These are phyloP conservation scores for Leptographium radiaticola DNA, from an alignment of 2,329 filamentous ascomycete genomes.

Conservation along the genomic window DNA sequence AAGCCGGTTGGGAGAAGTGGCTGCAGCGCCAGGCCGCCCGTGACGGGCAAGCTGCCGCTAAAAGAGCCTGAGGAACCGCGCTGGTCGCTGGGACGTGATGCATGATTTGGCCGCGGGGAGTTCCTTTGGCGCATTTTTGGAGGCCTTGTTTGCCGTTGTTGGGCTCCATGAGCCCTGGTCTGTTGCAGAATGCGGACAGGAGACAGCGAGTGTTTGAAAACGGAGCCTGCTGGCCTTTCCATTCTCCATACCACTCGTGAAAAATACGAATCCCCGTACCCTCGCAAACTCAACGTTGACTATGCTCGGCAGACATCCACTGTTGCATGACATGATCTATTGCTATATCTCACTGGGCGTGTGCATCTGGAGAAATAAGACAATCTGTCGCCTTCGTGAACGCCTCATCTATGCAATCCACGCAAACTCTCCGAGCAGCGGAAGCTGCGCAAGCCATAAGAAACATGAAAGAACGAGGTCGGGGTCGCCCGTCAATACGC, in stretches of 20 bases:
- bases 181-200: too few species aligned
- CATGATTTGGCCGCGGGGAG: not conserved
- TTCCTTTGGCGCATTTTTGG: too few species aligned
- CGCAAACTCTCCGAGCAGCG: not conserved
- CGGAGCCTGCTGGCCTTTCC: too few species aligned
- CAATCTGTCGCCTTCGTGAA: not conserved
- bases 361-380: not conserved
- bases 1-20: conserved; percentile 93
- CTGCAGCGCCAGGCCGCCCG: conserved; percentile 34
- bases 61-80: conserved; percentile 1
- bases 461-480: not conserved
- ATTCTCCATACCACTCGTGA: too few species aligned
- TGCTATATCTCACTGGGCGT: not conserved
- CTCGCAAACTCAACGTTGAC: too few species aligned
- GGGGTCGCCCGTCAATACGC: too few species aligned
- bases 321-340: not conserved
- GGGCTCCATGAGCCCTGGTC: too few species aligned
- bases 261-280: too few species aligned
- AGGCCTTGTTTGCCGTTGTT: too few species aligned
- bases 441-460: not conserved
- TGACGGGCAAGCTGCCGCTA: conserved; percentile 18
- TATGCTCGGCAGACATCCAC: too few species aligned
- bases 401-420: conserved; percentile 4
- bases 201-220: too few species aligned
- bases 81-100: too few species aligned